Base-by-base conservation (phyloP, 345 rosid species). In the Viola odorata region DNA sequence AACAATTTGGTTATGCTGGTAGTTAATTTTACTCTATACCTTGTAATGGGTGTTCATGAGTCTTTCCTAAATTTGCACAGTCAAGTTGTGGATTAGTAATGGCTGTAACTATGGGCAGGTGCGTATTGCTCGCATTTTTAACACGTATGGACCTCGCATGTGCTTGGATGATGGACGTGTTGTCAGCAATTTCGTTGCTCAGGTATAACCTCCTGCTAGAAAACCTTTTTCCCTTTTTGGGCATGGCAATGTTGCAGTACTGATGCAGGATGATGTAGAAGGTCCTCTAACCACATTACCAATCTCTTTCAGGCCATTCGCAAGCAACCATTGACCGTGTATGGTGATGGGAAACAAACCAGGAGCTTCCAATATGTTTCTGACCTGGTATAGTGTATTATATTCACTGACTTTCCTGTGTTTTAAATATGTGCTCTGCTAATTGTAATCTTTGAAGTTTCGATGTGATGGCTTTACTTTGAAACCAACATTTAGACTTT, bases 141-240 rank as follows among this genome's bases (percentile, higher is more conserved):
- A 90, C 74, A 94, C 99, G 3, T 94, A 94, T 70, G 99, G 99
- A 58, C 99, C 99, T 63, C 87, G 97, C 52, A 94, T 94, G 97
- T 90, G 99, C 72, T 81, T 94, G 45, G 99, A 94, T 69, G 99
- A 94, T 76, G 99, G 99, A n/a, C 99, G 97, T 57, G 99, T 94
- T 72, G 99, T 94, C 74, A 94, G 99, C 84, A 94, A 94, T 77
- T 88, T 94, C 70, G 96, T 94, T 66, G 96, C 99, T 44, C 99
- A 94, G 96, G 99, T 72, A 52, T 50, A 48, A 7, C 84, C 60
- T 47, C 13, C 11, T 7, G 13, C 50, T 6, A n/a, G 13, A 47
- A 4, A 47, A 47, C 13, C 45, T 45, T 61, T 53, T 69, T 67
- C 61, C 59, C 58, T 55, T 12, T 58, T 42, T n/a, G 50, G 14